Base-by-base conservation (phyloP, 441 rosid genomes). In the Pelargonium fulgidum region DNA sequence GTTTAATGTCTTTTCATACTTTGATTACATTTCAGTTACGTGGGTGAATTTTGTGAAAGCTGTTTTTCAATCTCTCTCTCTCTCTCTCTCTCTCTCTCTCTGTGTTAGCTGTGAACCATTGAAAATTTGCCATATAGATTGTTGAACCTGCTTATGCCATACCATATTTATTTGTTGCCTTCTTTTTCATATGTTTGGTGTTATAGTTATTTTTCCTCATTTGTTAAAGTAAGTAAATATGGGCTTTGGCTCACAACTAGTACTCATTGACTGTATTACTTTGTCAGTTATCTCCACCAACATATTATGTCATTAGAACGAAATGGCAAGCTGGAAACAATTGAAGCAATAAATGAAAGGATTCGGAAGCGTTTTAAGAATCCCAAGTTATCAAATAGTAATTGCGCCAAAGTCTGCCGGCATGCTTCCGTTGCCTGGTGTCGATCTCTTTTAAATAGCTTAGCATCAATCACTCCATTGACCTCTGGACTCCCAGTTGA, bases 391-490 rank as follows among this genome's bases (percentile, higher is more conserved):
- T 90, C 93, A 41, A 89, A 84, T 80, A 81, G 86, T 75, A 84
- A 83, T 62, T 88, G 96, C 54, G 93, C 90, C 19, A 89, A 86
- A 80, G 98, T 95, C 75, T 89, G 96, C 78, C 85, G 84, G 77
- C 96, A 89, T 84, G 97, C 97, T 72, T 92, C 99, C 64, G 75
- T 88, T 73, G 91, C 99, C 68, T 95, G 98, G 99, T 87, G 94
- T 71, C 86, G 97, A 76, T 84, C 86, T 72, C 90, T 92, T 58
- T 83, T 92, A 62, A 74, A 84, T 75, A 79, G 84, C 75, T 82
- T 95, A 83, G 96, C 98, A 65, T 79, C 70, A 65, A 88, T 95
- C 81, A 92, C 98, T 16, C 93, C 93, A 1, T 67, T 82, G 52
- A 82, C 77, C 73, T 78, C 82, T 77, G 80, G 79, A 77, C 80